These are phyloP conservation scores for Neurospora sp. DNA, from an alignment of 495 filamentous ascomycete genomes.

Conservation along the genomic window DNA sequence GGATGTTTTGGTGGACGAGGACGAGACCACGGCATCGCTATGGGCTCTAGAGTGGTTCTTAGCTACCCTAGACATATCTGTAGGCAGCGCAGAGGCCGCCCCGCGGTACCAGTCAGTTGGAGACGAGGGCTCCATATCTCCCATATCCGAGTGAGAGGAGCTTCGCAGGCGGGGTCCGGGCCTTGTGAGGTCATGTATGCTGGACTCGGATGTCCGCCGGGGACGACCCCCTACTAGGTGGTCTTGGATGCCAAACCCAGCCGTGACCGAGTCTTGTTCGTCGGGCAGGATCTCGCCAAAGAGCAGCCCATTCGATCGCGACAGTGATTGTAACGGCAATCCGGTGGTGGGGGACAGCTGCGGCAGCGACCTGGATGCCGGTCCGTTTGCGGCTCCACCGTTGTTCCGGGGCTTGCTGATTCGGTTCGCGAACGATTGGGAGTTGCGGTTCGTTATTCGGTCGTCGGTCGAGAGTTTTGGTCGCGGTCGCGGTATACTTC, in stretches of 20 bases:
- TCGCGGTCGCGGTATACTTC: not conserved
- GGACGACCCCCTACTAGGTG: conserved; percentile 11
- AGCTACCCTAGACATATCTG: conserved; percentile 15
- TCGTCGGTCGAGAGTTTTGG: not conserved
- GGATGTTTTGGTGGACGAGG: conserved; percentile 9
- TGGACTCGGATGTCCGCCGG: conserved; percentile 40
- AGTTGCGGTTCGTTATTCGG: conserved; percentile 14
- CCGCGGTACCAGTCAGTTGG: conserved; percentile 46
- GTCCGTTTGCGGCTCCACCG: conserved; percentile 16
- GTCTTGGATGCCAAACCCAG: conserved; percentile 40
- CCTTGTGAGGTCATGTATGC: conserved; percentile 21
- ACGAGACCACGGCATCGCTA: conserved; percentile 36
- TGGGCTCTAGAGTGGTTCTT: conserved; percentile 36
- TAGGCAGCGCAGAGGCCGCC: conserved; percentile 20
- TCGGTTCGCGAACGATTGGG: conserved; percentile 45
- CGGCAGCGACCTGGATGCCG: conserved; percentile 35
- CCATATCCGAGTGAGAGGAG: conserved; percentile 32
- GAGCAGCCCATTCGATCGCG: conserved; percentile 27
- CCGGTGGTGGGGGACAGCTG: conserved; percentile 15
- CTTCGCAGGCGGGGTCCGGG: conserved; percentile 26
- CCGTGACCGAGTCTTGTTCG: conserved; percentile 27
- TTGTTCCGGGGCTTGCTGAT: conserved; percentile 35
- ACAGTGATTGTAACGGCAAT: not conserved
- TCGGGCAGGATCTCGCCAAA: conserved; percentile 44
- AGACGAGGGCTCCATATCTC: conserved; percentile 36